Evolutionary conservation across 2,329 filamentous ascomycete genomes (phyloP).

Genomic region (Pseudocercospora ulei): DNA sequence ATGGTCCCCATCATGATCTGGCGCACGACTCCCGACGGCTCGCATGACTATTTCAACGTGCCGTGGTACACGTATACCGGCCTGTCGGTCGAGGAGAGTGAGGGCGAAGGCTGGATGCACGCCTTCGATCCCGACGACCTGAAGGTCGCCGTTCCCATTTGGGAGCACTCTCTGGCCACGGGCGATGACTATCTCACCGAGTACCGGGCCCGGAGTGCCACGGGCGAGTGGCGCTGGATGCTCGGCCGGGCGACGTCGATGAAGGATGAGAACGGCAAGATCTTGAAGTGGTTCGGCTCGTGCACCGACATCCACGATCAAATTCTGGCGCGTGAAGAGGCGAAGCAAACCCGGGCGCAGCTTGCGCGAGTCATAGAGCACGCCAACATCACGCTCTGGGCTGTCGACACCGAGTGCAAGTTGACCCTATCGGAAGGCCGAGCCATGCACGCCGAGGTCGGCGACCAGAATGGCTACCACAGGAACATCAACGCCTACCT

Average conservation of each 20-base stretch:
- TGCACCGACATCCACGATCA: constrained; percentile 71
- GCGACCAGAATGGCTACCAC: constrained; percentile 3
- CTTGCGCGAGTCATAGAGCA: constrained; percentile 64
- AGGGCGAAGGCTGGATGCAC: constrained; percentile 53
- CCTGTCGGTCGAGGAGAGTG: constrained; percentile 51
- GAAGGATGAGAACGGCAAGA: constrained; percentile 55
- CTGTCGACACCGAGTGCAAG: constrained; percentile 52
- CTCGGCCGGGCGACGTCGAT: constrained; percentile 59
- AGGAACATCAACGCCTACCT: constrained; percentile 35
- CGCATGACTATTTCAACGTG: constrained; percentile 60
- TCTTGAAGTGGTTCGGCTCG: constrained; percentile 72
- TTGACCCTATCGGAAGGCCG: constrained; percentile 62
- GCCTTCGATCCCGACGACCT: constrained; percentile 64
- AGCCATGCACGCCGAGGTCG: constrained; percentile 33
- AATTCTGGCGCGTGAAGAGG: constrained; percentile 57
- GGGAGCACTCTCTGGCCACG: constrained; percentile 54
- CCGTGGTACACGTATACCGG: constrained; percentile 76
- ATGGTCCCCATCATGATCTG: constrained; percentile 53
- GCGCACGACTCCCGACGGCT: constrained; percentile 56
- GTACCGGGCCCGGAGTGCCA: constrained; percentile 57
- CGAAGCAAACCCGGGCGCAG: constrained; percentile 58
- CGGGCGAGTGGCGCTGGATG: constrained; percentile 71
- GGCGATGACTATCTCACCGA: constrained; percentile 61
- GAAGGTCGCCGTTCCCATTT: constrained; percentile 46
- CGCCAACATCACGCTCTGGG: constrained; percentile 66